Base-by-base conservation (phyloP, 208 protist genomes). In the Plasmodiophora brassicae region DNA sequence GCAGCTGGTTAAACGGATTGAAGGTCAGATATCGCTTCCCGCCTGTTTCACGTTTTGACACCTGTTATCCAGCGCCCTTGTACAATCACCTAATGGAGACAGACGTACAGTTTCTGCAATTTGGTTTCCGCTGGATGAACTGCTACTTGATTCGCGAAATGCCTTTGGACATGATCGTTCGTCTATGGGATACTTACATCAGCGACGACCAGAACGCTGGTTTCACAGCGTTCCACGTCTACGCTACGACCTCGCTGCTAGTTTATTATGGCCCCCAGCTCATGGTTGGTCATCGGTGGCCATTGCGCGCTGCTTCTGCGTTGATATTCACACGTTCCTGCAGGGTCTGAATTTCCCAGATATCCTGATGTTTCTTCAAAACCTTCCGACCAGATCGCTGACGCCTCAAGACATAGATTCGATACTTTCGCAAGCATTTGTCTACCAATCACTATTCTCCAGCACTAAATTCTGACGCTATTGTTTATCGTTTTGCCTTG, bases 121-220 rank as follows among this genome's bases (percentile, higher is more conserved):
- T 91, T 46, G 57, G 85, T 22, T 88, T 91, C 41, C 71, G 89
- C 22, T 91, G 89, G 89, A 86, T 91, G 22, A 92, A 90, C 85
- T 97, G 96, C 89, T 92, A 96, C 10, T 78, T 97, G n/a, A 72
- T 91, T 46, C 93, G 96, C 39, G 96, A 97, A 90, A 88, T 97
- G 10, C 92, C 92, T 0, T 90, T 94, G 32, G 91, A 90, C 50
- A 91, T 96, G 89, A 90, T 93, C 50, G 87, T 97, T 54, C 92
- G 94, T 1, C 85, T 97, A 39, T 94, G 94, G 89, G 96, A 97
- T 90, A 91, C 93, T 0, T 97, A 96, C 86, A 87, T 97, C 20
- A 91, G 93, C 39, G 94, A 96, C 57, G 35, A n/a, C 90, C 91
- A 91, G 28, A 88, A 88, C 25, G 25, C 50, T 57, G 50, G 50